phyloP scores from a whole-genome alignment of 441 rosid genomes.

The Melastoma candidum region DNA sequence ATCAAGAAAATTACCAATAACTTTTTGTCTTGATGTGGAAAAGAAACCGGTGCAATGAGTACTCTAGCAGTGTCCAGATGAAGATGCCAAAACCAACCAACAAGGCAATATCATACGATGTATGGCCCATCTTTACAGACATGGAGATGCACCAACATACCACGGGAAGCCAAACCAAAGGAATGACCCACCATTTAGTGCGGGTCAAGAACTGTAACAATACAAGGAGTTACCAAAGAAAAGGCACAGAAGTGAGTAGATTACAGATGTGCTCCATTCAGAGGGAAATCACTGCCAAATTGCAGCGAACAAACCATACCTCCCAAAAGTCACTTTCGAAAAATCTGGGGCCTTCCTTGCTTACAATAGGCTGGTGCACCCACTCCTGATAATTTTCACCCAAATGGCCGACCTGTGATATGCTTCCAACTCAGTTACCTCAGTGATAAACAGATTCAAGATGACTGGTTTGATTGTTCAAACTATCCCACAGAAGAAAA shows the following conservation, averaged over 20 bases:
- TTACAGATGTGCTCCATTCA: too few relatives aligned
- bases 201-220: constrained; percentile 66
- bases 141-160: constrained; percentile 54
- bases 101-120: constrained; percentile 37
- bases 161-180: constrained; percentile 85
- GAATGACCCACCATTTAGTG: constrained; percentile 96
- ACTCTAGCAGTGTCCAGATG: constrained; percentile 80
- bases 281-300: neutral
- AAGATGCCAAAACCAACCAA: constrained; percentile 55
- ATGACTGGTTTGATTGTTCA: too few relatives aligned
- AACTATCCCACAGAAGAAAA: too few relatives aligned
- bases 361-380: constrained; percentile 95
- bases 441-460: too few relatives aligned
- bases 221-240: neutral
- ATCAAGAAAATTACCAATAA: constrained; percentile 45
- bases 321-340: constrained; percentile 82
- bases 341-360: constrained; percentile 92
- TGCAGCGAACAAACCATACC: constrained; percentile 28
- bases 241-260: too few relatives aligned
- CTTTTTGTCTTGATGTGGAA: constrained; percentile 81
- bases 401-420: constrained; percentile 81
- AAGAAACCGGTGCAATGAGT: constrained; percentile 84
- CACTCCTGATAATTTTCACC: constrained; percentile 90
- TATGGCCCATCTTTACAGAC: constrained; percentile 57
- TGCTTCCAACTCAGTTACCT: too few relatives aligned